These are phyloP conservation scores for Termitomyces sp. DNA, from an alignment of 768 basidiomycete species.

Conservation along the genomic window DNA sequence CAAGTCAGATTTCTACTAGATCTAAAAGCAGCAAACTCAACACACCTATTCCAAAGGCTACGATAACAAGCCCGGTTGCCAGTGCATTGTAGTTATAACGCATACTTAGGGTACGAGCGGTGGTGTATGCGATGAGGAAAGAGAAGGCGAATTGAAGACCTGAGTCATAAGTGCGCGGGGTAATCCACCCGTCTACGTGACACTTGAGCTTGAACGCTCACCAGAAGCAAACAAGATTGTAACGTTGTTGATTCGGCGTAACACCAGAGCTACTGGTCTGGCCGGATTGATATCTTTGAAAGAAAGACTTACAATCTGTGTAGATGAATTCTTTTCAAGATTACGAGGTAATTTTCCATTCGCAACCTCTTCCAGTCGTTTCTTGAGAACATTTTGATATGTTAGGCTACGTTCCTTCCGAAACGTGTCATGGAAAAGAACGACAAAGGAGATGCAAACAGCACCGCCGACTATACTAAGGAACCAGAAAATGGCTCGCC, in stretches of 20 bases:
- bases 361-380: conserved; percentile 25
- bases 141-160: conserved; percentile 71
- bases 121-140: conserved; percentile 71
- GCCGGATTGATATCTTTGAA: conserved; percentile 72
- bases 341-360: not conserved
- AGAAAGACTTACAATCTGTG: conserved; percentile 28
- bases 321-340: conserved; percentile 21
- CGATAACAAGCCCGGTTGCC: conserved; percentile 68
- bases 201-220: conserved; percentile 20
- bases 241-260: conserved; percentile 63
- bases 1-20: not conserved
- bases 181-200: not conserved
- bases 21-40: conserved; percentile 21
- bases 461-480: conserved; percentile 56
- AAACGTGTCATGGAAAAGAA: conserved; percentile 80
- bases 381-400: conserved; percentile 64
- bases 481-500: conserved; percentile 86
- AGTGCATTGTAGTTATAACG: conserved; percentile 66
- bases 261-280: conserved; percentile 50
- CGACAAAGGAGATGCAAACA: conserved; percentile 49
- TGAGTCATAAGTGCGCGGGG: conserved; percentile 15
- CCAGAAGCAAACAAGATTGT: conserved; percentile 62
- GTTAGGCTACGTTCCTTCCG: conserved; percentile 77
- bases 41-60: conserved; percentile 67
- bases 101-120: conserved; percentile 58